Conservation (phyloP, 2,329 filamentous ascomycete genomes). For the Trichoderma breve region DNA sequence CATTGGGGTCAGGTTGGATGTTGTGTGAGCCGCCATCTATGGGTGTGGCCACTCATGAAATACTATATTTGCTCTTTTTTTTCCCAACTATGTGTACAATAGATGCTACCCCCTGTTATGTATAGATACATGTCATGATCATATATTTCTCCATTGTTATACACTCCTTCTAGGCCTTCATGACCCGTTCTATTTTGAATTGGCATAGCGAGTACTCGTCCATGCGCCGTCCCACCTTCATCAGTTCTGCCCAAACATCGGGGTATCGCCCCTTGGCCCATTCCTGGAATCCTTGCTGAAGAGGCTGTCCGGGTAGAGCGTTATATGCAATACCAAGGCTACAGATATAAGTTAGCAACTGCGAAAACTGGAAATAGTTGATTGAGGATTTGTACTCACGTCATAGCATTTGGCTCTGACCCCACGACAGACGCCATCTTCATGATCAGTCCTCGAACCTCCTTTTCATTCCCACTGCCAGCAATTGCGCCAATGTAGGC, state of each 20-base stretch:
- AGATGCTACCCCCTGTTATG: conserved; percentile 32
- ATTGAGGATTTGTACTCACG: conserved; percentile 54
- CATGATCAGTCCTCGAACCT: conserved; percentile 64
- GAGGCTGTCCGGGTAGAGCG: conserved; percentile 61
- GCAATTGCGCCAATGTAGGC: conserved; percentile 76
- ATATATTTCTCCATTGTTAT: conserved; percentile 32
- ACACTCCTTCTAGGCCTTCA: conserved; percentile 44
- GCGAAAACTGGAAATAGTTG: not conserved
- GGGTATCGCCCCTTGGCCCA: conserved; percentile 73
- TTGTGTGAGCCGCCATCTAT: not conserved
- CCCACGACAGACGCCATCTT: conserved; percentile 66
- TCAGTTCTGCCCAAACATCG: conserved; percentile 65
- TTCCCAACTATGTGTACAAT: conserved; percentile 35
- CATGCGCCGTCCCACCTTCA: conserved; percentile 48
- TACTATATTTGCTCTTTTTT: not conserved
- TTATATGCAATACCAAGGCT: conserved; percentile 78
- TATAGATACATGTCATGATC: conserved; percentile 34
- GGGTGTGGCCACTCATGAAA: not conserved
- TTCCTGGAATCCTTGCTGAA: conserved; percentile 67
- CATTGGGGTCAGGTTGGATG: not conserved
- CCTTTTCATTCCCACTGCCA: conserved; percentile 67
- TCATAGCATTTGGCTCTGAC: conserved; percentile 63
- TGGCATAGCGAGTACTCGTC: conserved; percentile 45
- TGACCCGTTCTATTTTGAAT: conserved; percentile 49
- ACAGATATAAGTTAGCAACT: conserved; percentile 23